phyloP scores from a whole-genome alignment of 202 grass and related monocot species.

The Sporobolus alterniflorus region DNA sequence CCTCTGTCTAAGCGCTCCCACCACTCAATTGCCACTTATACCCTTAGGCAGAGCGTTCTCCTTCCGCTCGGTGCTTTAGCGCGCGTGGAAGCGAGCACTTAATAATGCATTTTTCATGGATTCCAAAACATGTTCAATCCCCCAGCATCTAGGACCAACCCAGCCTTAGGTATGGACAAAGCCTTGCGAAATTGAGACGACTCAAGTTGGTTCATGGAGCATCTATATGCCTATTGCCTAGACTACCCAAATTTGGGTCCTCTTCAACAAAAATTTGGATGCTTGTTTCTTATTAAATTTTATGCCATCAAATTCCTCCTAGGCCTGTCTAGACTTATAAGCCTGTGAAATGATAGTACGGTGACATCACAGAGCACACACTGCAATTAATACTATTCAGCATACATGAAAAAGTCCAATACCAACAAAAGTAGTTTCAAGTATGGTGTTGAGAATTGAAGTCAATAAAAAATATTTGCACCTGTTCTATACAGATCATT shows the following conservation, averaged over 20 bases:
- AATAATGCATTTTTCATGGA: too few relatives aligned
- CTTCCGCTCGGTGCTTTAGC: too few relatives aligned
- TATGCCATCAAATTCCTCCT: neutral
- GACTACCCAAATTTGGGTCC: neutral
- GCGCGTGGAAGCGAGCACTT: too few relatives aligned
- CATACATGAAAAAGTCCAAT: neutral
- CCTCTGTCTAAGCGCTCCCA: too few relatives aligned
- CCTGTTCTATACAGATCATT: slow-evolving; percentile 1
- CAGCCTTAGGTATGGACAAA: neutral
- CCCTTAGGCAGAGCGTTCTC: too few relatives aligned
- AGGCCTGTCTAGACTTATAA: neutral
- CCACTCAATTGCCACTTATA: too few relatives aligned
- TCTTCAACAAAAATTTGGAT: neutral
- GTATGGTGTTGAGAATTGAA: neutral
- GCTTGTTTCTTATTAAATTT: neutral
- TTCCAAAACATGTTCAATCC: neutral
- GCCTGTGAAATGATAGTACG: neutral
- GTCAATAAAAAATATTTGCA: slow-evolving; percentile 4
- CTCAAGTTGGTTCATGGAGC: neutral
- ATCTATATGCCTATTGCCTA: neutral
- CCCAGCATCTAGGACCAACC: neutral
- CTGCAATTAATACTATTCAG: neutral
- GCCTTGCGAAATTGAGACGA: neutral
- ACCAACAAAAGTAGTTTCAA: neutral
- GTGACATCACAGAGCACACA: neutral